Base-by-base conservation (phyloP, 2,329 filamentous ascomycete genomes). In the Trichoderma asperellum region DNA sequence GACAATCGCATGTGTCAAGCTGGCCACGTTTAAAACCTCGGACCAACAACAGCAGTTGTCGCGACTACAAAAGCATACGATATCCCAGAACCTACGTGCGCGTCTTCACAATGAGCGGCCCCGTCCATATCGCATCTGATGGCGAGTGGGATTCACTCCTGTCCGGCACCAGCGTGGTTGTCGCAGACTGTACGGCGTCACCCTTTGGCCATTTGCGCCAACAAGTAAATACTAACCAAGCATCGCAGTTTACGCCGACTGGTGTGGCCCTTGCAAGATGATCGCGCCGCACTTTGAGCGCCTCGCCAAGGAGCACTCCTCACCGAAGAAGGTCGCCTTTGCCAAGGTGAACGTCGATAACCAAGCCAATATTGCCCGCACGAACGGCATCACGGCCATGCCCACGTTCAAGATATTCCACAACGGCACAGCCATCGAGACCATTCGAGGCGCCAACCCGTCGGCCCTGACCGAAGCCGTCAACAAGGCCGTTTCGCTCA, bases 351-450 rank as follows among this genome's bases (percentile, higher is more conserved):
- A 98, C 83, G 93, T 94, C 77, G 94, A 97, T 77, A 85, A 86
- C 74, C 93, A 97, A 80, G 86, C 89, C 73, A 88, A 91, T 69
- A 90, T 98, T 72, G 88, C 94, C 14, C 86, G 89, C 76, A 85
- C 89, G 73, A 93, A 97, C 83, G 87, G 88, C 75, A 90, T 98
- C 77, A 89, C 89, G 75, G 93, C 93, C 72, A 94, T 97, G 89
- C 96, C 96, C 6, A 98, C 96, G 64, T 98, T 99, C 82, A 88
- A 97, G 79, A 89, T 98, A 80, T 94, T 93, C 85, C 91, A 92
- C 82, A 89, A 88, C 77, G 90, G 91, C 75, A 84, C 86, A 73
- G 88, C 91, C 75, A 86, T 92, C 77, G 87, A 92, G 73, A 94
- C 91, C 37, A 89, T 97, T 77, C 87, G 88, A 76, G 96, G 96